Conservation (phyloP, 2,329 filamentous ascomycete species). For the Xylogone sp. region DNA sequence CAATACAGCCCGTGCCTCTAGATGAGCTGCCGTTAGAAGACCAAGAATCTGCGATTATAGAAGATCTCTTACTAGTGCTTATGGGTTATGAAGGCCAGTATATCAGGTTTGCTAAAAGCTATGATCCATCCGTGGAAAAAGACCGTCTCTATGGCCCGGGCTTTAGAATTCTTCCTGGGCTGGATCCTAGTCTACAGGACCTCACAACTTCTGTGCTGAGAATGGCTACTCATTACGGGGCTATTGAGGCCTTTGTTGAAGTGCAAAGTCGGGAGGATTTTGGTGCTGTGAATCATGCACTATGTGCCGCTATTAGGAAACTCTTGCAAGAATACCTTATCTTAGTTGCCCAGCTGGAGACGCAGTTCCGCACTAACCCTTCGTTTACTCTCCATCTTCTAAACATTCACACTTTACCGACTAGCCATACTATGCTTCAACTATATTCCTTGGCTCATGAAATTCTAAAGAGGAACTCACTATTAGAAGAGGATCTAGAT, state of each 20-base stretch:
- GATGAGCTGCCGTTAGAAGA: slow-evolving; percentile 69
- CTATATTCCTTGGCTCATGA: slow-evolving; percentile 85
- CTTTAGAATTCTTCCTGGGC: slow-evolving; percentile 74
- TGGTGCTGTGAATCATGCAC: slow-evolving; percentile 89
- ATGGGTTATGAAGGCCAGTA: slow-evolving; percentile 99
- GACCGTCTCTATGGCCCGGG: slow-evolving; percentile 78
- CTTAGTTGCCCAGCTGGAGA: slow-evolving; percentile 88
- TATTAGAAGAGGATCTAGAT: slow-evolving; percentile 75
- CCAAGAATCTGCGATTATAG: slow-evolving; percentile 83
- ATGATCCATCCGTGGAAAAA: slow-evolving; percentile 81
- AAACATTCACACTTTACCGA: slow-evolving; percentile 86
- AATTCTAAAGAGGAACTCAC: slow-evolving; percentile 79
- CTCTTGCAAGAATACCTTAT: slow-evolving; percentile 90
- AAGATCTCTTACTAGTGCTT: slow-evolving; percentile 90
- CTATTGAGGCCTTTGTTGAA: slow-evolving; percentile 88
- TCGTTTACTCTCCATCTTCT: slow-evolving; percentile 90
- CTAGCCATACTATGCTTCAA: slow-evolving; percentile 86
- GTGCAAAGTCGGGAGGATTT: slow-evolving; percentile 91
- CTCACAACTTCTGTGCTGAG: slow-evolving; percentile 84
- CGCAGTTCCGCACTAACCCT: slow-evolving; percentile 83
- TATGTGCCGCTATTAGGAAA: slow-evolving; percentile 92
- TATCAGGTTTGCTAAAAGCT: slow-evolving; percentile 78
- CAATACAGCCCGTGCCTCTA: slow-evolving; percentile 65
- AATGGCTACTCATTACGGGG: slow-evolving; percentile 90
- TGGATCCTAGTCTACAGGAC: slow-evolving; percentile 89